phyloP scores from a whole-genome alignment of 352 stramenopile genomes.

The Phytophthora megakarya region DNA sequence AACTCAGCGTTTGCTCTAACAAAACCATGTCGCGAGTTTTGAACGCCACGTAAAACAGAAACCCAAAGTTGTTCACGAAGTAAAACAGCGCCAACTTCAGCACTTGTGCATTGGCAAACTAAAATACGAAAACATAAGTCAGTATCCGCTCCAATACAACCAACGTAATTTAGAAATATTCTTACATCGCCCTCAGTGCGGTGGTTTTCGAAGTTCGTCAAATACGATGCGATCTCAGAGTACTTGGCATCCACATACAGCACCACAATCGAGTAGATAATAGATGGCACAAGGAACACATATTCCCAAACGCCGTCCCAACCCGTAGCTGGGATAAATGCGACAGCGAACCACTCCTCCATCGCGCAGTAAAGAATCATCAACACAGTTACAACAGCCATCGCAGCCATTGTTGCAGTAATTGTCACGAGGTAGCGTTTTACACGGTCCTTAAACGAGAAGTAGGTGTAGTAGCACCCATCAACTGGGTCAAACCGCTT shows the following conservation, averaged over 20 bases:
- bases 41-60: slow-evolving; percentile 96
- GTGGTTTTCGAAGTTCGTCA: slow-evolving; percentile 96
- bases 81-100: slow-evolving; percentile 98
- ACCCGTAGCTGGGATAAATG: slow-evolving; percentile 61
- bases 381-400: slow-evolving; percentile 68
- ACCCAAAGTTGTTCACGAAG: slow-evolving; percentile 98
- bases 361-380: slow-evolving; percentile 87
- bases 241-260: slow-evolving; percentile 87
- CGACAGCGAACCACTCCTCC: slow-evolving; percentile 69
- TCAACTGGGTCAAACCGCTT: slow-evolving; percentile 80
- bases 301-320: slow-evolving; percentile 76
- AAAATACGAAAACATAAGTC: slow-evolving; percentile 2
- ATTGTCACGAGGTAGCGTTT: slow-evolving; percentile 83
- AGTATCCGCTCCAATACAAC: slow-evolving; percentile 6
- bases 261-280: slow-evolving; percentile 78
- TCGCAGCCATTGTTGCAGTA: slow-evolving; percentile 65
- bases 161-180: slow-evolving; percentile 11
- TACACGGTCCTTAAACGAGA: slow-evolving; percentile 72
- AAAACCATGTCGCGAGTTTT: slow-evolving; percentile 86
- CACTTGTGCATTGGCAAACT: slow-evolving; percentile 94
- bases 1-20: slow-evolving; percentile 91
- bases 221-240: slow-evolving; percentile 86
- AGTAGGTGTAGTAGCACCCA: slow-evolving; percentile 85
- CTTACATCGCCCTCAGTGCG: slow-evolving; percentile 86
- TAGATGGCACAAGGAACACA: slow-evolving; percentile 67